Base-by-base conservation (phyloP, 106 monocot species). In the Agapanthus africanus region DNA sequence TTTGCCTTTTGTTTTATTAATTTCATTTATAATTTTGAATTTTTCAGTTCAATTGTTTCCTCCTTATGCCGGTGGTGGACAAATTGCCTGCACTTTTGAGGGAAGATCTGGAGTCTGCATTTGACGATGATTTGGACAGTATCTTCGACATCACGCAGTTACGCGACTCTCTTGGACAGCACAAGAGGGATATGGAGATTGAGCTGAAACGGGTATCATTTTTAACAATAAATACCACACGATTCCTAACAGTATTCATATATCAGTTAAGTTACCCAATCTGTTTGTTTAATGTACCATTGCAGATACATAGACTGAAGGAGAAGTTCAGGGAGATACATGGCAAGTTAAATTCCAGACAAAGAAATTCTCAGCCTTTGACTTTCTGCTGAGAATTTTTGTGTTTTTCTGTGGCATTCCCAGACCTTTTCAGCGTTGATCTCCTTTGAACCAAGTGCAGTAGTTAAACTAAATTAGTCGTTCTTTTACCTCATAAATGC, bases 1-100 rank as follows among this genome's bases (percentile, higher is more conserved):
- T 44, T 44, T 16, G 9, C 16, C 16, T 61, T 11, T 18, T 61
- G 3, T 59, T 59, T 16, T 1, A 4, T 19, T 62, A 35, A 16
- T n/a, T 63, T 47, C 4, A 19, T 1, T 32, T 32, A 37, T 4
- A 4, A 47, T 11, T 16, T 47, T 33, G 32, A 21, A 68, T 47
- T 68, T 67, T 75, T 46, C 84, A 94, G 93, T 94, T 90, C 65
- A 94, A 94, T 77, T 94, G 93, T 71, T 94, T 94, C 66, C 82
- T 94, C 41, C 93, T 94, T 14, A 90, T 94, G 93, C 93, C 87
- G 37, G 78, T 94, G 19, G 84, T 94, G 8, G 93, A 94, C 76
- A 87, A 90, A 64, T 59, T 94, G 60, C 93, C 93, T 13, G 84
- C 90, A 3, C 72, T 87, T 78, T 64, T 94, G 70, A 74, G 83